Evolutionary conservation across 192 early-diverging fungal genomes (phyloP).

Genomic region (Coemansia sp.): DNA sequence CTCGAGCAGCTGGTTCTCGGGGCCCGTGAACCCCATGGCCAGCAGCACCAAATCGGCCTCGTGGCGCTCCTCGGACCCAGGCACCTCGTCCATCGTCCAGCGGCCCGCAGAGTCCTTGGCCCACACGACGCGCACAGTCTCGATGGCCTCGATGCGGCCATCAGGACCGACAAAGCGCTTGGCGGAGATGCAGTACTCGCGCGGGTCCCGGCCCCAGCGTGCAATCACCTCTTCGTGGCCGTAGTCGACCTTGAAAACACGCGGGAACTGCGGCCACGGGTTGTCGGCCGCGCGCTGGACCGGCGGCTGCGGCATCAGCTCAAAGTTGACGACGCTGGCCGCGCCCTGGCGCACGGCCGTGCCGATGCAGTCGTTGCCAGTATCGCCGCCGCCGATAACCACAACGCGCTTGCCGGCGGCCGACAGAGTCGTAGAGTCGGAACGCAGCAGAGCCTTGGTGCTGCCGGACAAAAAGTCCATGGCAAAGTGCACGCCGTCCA

Average conservation of each 20-base stretch:
- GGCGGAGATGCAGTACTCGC: slow-evolving; percentile 92
- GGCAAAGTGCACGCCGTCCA: slow-evolving; percentile 95
- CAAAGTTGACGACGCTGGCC: slow-evolving; percentile 91
- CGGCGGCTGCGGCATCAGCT: slow-evolving; percentile 95
- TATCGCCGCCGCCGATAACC: slow-evolving; percentile 98
- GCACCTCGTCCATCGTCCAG: slow-evolving; percentile 90
- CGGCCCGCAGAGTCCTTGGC: slow-evolving; percentile 70
- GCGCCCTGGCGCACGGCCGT: slow-evolving; percentile 93
- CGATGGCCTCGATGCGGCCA: slow-evolving; percentile 83
- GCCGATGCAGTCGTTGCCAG: slow-evolving; percentile 95
- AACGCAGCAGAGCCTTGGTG: slow-evolving; percentile 81
- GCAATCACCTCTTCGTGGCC: slow-evolving; percentile 89
- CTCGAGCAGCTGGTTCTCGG: slow-evolving; percentile 79
- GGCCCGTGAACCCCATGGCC: slow-evolving; percentile 95
- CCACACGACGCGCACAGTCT: slow-evolving; percentile 97
- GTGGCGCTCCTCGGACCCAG: slow-evolving; percentile 82
- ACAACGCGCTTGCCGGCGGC: slow-evolving; percentile 93
- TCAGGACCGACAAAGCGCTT: slow-evolving; percentile 91
- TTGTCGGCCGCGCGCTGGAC: slow-evolving; percentile 77
- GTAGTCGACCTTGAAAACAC: slow-evolving; percentile 94
- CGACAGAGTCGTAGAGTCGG: slow-evolving; percentile 69
- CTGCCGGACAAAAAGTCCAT: slow-evolving; percentile 96
- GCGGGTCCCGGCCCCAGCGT: slow-evolving; percentile 92
- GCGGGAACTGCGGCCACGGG: slow-evolving; percentile 98
- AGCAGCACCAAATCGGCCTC: slow-evolving; percentile 89